Conservation (phyloP, 768 basidiomycete species). For the Rhodotorula diobovata region DNA sequence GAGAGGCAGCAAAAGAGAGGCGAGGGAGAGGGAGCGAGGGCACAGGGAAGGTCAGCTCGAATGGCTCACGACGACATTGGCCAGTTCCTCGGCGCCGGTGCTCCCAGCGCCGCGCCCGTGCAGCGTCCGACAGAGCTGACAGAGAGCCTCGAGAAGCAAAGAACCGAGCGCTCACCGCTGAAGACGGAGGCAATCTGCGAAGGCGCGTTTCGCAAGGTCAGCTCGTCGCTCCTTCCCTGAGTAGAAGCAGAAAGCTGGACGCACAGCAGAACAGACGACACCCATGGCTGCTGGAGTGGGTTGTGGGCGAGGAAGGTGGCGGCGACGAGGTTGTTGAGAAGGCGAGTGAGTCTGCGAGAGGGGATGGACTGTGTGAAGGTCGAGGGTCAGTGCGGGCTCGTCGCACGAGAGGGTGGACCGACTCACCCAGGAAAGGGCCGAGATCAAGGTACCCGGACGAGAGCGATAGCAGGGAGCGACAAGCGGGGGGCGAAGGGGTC, state of each 20-base stretch:
- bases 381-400: too few relatives aligned
- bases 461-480: not conserved
- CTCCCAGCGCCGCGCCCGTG: not conserved
- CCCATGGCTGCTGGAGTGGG: not conserved
- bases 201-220: not conserved
- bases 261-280: conserved; percentile 18
- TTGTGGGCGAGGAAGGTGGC: not conserved
- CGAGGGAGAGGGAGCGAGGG: not conserved
- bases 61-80: too few relatives aligned
- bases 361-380: too few relatives aligned
- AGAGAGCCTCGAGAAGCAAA: too few relatives aligned
- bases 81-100: too few relatives aligned
- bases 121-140: too few relatives aligned
- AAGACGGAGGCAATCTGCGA: conserved; percentile 6
- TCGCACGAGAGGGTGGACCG: too few relatives aligned
- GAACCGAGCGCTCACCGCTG: too few relatives aligned
- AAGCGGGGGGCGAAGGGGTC: too few relatives aligned
- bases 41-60: not conserved
- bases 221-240: not conserved
- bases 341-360: not conserved
- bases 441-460: not conserved
- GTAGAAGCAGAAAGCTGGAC: not conserved
- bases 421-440: not conserved
- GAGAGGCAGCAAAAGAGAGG: too few relatives aligned
- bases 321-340: not conserved